Base-by-base conservation (phyloP, 768 basidiomycete genomes). In the Boletus fagicola region DNA sequence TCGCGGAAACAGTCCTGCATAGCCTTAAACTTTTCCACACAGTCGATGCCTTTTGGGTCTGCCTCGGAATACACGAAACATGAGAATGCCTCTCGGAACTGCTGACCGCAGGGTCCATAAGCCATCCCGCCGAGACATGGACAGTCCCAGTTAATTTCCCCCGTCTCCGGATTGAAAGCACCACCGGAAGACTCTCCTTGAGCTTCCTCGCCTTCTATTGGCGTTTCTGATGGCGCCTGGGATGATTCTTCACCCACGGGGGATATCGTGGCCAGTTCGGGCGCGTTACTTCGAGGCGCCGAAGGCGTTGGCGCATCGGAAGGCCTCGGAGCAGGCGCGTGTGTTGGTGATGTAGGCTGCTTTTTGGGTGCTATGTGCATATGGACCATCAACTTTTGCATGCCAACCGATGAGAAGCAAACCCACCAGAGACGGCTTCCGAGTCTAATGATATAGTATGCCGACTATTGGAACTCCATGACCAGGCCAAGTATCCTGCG, bases 121-220 rank as follows among this genome's bases (percentile, higher is more conserved):
- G 96, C 96, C 97, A 99, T 98, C 49, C 97, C 97, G 33, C 97
- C 97, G 9, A 99, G 84, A 72, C 97, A 98, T 1, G 97, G 94
- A 72, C 97, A 99, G 70, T 98, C 97, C 97, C 97, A 99, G 77
- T 99, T 99, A 67, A 99, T 98, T 81, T 98, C 94, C 44, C 97
- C 97, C 2, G 97, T 99, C 60, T 85, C 94, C 20, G 95, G 95
- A 75, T 99, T 90, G 79, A 83, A 98, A 5, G 97, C 96, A 39
- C 82, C 82, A 28, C 70, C 70, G 1, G 71, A 63, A 48, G 71
- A 54, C 57, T 65, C 69, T 53, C 47, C 72, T 24, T 68, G 68
- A 13, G 61, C 69, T 5, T 39, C 66, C 10, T 69, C 68, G 13
- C 60, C 68, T 12, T 70, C 68, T 26, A 28, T 35, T 30, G 58